Evolutionary conservation across 441 rosid genomes (phyloP), one percentile per base, ranked within the genome.

Genomic region (Iberis amara): DNA sequence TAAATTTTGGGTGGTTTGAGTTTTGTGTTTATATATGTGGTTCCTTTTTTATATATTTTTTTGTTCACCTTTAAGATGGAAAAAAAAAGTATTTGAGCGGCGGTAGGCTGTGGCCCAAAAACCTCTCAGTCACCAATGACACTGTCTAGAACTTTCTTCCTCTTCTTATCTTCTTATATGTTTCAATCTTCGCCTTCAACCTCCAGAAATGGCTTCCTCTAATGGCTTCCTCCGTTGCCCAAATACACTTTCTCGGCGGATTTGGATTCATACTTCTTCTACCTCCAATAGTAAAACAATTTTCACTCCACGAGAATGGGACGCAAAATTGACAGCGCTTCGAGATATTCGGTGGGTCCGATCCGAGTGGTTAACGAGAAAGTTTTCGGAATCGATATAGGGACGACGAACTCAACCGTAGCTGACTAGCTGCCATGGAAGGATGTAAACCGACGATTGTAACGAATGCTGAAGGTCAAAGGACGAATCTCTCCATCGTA

Each of bases 361-460:
- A 57, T 68, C 0, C 59, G 65, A 0, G 73, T 68, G 28, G 68
- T 62, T 1, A 68, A 46, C 47, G 73, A 68, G 47, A 68, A 68
- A 4, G 64, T 68, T 1, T 64, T 68, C 2, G 73, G 73, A 8
- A 68, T 62, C 1, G 73, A 68, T 57, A 46, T 68, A 10, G 73
- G 73, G 1, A 62, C 73, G n/a, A 68, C 73, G 4, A 68, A 57
- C 38, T 62, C 98, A 6, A 94, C 95, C 0, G 98, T 85, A 39
- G 98, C 96, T 9, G 98, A n/a, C n/a, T n/a, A n/a, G n/a, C n/a
- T n/a, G n/a, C 94, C 0, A 88, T 88, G 95, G 96, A 91, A 62
- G 98, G 96, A 50, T 96, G 98, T 21, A 76, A 91, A 65, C 98
- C 96, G 4, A 87, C 94, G 11, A 91, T 91, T 37, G 95, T 91